Conservation (phyloP, 2,329 filamentous ascomycete species). For the Microsporum ferrugineum region DNA sequence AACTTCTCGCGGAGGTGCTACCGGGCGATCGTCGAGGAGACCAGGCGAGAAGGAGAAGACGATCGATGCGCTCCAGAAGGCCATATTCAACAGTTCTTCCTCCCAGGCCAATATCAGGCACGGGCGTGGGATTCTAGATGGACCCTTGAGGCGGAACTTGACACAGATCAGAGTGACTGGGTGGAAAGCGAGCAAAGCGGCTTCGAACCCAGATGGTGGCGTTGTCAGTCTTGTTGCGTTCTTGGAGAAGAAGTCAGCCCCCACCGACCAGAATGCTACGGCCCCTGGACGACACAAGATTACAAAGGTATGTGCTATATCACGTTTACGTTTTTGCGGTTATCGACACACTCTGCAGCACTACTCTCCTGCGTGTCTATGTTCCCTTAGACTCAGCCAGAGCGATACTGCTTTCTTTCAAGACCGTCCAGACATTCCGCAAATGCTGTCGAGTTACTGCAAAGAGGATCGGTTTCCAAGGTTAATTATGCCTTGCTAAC, state of each 20-base stretch:
- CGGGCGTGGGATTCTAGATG: constrained; percentile 21
- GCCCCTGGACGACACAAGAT: constrained; percentile 49
- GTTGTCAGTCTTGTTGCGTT: constrained; percentile 54
- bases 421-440: constrained; percentile 23
- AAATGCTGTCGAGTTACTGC: constrained; percentile 29
- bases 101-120: constrained; percentile 33
- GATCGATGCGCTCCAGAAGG: constrained; percentile 28
- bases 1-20: constrained; percentile 24
- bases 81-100: constrained; percentile 23
- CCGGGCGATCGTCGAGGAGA: constrained; percentile 17
- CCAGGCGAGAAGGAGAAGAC: constrained; percentile 19
- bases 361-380: constrained; percentile 24
- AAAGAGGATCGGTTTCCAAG: constrained; percentile 22
- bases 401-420: constrained; percentile 29
- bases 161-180: constrained; percentile 44
- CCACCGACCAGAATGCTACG: constrained; percentile 37
- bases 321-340: constrained; percentile 31
- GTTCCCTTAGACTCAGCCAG: constrained; percentile 32
- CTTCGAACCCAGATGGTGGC: constrained; percentile 55
- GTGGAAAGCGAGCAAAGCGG: constrained; percentile 57
- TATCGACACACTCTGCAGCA: constrained; percentile 29
- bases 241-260: constrained; percentile 57
- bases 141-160: constrained; percentile 17
- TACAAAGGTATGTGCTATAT: constrained; percentile 61
- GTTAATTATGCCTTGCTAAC: constrained; percentile 53